Evolutionary conservation across 208 protist genomes (phyloP), one percentile per base, ranked within the genome.

Genomic region (Acanthamoeba triangularis): DNA sequence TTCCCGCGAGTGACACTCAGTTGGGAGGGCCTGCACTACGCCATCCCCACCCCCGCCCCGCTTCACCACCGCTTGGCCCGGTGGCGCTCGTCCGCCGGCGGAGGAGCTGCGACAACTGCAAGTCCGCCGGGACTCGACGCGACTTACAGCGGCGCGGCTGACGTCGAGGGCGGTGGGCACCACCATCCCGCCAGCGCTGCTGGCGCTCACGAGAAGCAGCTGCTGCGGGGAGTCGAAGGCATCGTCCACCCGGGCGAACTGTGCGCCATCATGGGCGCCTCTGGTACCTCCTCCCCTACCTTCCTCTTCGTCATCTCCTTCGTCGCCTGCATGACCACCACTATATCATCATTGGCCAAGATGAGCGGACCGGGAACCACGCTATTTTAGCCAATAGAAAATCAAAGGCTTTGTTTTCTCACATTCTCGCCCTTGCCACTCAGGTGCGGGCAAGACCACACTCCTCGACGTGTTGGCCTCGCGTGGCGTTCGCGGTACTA

Each of bases 391-490:
- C 65, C 30, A 35, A 87, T 87, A 28, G 37, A 72, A 11, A 30
- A 11, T 56, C 11, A 56, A 1, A 1, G 33, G 7, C 14, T n/a
- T 44, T 16, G 16, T 54, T 54, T 3, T 52, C 30, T 35, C 47
- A 28, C 47, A 33, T 84, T 54, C 47, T 20, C 20, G 23, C 7
- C 11, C 28, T 4, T 54, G 3, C 25, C 28, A 30, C 10, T 6
- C 92, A 95, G 92, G 92, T 67, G 69, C 76, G 14, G 92, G 92
- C 35, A 95, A 95, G 78, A 95, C 92, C 33, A 95, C 92, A 56
- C 52, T 95, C 11, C 74, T 95, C 44, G 92, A 95, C 41, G 74
- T 72, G 44, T 35, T 95, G 41, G 92, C 92, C 30, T 28, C 49
- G 7, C 49, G 78, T 33, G 78, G 52, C 11, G 74, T 56, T 23